Evolutionary conservation across 371 early-diverging fungal species (phyloP).

Genomic region (Mucor plumbeus): DNA sequence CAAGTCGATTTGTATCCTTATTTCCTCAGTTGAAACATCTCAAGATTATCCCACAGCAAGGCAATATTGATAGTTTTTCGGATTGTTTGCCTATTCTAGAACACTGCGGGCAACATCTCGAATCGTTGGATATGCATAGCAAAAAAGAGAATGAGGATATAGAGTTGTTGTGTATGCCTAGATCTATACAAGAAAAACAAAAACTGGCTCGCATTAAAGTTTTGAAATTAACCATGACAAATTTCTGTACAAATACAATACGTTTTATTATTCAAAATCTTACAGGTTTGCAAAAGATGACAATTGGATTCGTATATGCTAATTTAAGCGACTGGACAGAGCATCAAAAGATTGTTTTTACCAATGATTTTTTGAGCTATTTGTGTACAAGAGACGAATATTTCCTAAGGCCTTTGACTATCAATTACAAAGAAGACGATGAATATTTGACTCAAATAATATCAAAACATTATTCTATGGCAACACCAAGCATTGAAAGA

Average conservation of each 20-base stretch:
- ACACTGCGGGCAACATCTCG: neutral
- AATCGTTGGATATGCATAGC: conserved; percentile 2
- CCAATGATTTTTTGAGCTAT: neutral
- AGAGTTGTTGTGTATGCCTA: neutral
- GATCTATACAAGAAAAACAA: neutral
- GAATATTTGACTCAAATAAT: neutral
- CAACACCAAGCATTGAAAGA: neutral
- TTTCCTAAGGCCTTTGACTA: neutral
- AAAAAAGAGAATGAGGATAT: conserved; percentile 3
- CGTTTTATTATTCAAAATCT: conserved; percentile 9
- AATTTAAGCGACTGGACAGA: conserved; percentile 10
- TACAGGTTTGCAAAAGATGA: neutral
- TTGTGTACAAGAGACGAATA: neutral
- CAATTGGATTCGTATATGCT: neutral
- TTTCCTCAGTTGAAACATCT: conserved; percentile 15
- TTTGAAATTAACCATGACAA: conserved; percentile 1
- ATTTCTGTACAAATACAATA: conserved; percentile 7
- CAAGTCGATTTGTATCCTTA: neutral
- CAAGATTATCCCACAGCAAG: conserved; percentile 10
- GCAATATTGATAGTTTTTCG: conserved; percentile 4
- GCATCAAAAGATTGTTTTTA: neutral
- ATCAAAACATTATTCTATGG: neutral
- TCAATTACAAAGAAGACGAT: conserved; percentile 16
- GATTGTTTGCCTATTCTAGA: conserved; percentile 5
- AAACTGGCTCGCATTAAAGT: neutral